These are phyloP conservation scores for Alternaria panax DNA, from an alignment of 2,329 filamentous ascomycete species.

Conservation along the genomic window DNA sequence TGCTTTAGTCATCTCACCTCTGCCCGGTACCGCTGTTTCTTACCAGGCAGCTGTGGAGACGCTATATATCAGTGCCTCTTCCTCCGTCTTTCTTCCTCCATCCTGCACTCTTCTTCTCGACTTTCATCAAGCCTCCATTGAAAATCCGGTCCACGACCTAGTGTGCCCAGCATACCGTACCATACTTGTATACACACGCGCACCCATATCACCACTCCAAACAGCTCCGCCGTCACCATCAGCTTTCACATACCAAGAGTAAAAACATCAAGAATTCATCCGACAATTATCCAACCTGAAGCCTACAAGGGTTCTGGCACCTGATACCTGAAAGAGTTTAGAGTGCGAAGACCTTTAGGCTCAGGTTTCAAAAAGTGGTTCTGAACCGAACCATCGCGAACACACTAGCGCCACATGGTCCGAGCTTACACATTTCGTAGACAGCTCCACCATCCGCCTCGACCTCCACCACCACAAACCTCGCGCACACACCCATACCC, in stretches of 20 bases:
- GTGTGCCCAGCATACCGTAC: background rate
- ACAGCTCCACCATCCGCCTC: slow-evolving; percentile 1
- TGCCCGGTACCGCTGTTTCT: background rate
- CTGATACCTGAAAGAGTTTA: background rate
- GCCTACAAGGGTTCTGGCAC: background rate
- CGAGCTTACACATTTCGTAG: slow-evolving; percentile 18
- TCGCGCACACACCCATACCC: background rate
- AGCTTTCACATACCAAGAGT: background rate
- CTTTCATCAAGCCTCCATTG: background rate
- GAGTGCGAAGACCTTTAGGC: background rate
- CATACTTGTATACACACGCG: slow-evolving; percentile 33
- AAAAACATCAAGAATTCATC: background rate
- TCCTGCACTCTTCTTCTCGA: background rate
- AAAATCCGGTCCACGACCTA: background rate
- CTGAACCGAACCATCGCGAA: background rate
- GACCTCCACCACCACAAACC: slow-evolving; percentile 6
- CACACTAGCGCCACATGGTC: slow-evolving; percentile 11
- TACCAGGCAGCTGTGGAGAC: background rate
- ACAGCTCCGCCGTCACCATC: slow-evolving; percentile 64
- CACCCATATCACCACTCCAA: slow-evolving; percentile 34
- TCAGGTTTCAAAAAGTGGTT: background rate
- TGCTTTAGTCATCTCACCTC: background rate
- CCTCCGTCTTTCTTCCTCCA: background rate
- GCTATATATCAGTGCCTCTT: background rate
- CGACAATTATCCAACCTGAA: background rate